Evolutionary conservation across 176 grass and related monocot genomes (phyloP), one percentile per base, ranked within the genome.

Genomic region (Cenchrus americanus): DNA sequence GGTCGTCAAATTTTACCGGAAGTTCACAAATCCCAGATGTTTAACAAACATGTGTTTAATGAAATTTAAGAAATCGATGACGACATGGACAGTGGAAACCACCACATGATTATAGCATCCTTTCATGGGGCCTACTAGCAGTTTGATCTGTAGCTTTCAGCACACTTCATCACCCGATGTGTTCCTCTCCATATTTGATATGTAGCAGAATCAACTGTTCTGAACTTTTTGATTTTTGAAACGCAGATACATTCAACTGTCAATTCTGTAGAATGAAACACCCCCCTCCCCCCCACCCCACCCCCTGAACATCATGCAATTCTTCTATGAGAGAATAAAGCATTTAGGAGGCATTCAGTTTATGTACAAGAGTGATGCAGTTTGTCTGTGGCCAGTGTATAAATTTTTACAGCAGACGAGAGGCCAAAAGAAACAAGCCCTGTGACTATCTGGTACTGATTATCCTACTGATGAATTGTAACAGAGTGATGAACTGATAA

Each of bases 341-440:
- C 4, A 78, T 67, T 73, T 69, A 18, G 73, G 27, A 87, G 7
- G 12, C 30, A 47, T 83, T 79, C 60, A 43, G 15, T 79, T 34
- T 74, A 78, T 87, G 80, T 87, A 90, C 80, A 90, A 90, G 26
- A 73, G 70, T 75, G 23, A 87, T 80, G 61, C 52, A 83, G 3
- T 17, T 58, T 76, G 21, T 61, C 54, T 46, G 52, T 62, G 34
- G 34, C 44, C 18, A 82, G 0, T 57, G n/a, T 73, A 55, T 79
- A 49, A 43, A 43, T 68, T 69, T 82, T 86, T 79, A 90, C 80
- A 79, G 40, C 14, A 82, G 63, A 68, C 40, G 26, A 50, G 60
- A 37, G 47, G 69, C 19, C 24, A 77, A 66, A 73, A 66, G 17
- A 65, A 79, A 75, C 65, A 90, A 64, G 73, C 47, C 73, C 57